Base-by-base conservation (phyloP, 805 yeast genomes). In the Naumovozyma castellii region DNA sequence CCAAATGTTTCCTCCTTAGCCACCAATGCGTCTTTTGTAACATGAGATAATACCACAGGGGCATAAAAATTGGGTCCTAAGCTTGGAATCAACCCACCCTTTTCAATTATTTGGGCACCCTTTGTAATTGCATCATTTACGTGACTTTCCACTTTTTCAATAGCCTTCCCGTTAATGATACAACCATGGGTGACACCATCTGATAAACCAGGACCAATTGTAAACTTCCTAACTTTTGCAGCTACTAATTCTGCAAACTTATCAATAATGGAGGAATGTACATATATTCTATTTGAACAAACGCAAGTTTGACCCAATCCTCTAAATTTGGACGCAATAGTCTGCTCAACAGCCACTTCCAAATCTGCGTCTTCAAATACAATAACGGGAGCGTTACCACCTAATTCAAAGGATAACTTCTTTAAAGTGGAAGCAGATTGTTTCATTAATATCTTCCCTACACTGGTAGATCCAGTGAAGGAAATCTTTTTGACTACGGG, bases 241-340 rank as follows among this genome's bases (percentile, higher is more conserved):
- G 68, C 69, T 34, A 77, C 59, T 42, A 61, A 62, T 16, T 56
- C 48, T 14, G 68, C 53, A 46, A 78, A 77, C 39, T 70, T 61
- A 37, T 73, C 76, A 41, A 75, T 64, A 19, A 76, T 57, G 2
- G 65, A 60, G 33, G 67, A 60, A 43, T 78, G 81, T 18, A 78
- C 75, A 48, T 72, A 78, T 3, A 78, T 47, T 49, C 80, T 65
- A 53, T 76, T 75, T 38, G 80, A 78, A 57, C 80, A 75, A 18
- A 76, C 75, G 62, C 84, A 78, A 1, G 81, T 76, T 54, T 78
- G 84, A 30, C 84, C 84, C 53, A 76, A 62, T 30, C 76, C 67
- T 57, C 80, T 68, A 56, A 78, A 76, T 50, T 76, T 77, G 25
- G 78, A 69, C 3, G 73, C 75, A 31, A 73, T 54, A 1, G 75